phyloP scores from a whole-genome alignment of 495 filamentous ascomycete genomes.

The Cercophora samala region DNA sequence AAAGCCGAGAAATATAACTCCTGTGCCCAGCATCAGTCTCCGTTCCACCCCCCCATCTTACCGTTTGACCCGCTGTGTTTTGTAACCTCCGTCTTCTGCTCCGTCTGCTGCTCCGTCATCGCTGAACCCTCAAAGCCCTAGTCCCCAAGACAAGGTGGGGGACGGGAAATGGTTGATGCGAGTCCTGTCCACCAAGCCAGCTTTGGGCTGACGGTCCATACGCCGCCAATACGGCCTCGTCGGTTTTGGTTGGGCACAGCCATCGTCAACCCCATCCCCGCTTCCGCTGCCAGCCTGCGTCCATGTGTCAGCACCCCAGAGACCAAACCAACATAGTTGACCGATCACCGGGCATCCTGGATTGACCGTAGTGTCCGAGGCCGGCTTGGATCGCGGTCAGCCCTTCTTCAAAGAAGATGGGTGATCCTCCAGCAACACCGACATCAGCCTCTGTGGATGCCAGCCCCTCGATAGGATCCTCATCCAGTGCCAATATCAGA shows the following conservation, averaged over 20 bases:
- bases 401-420: conserved; percentile 17
- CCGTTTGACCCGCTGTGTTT: background rate
- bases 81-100: background rate
- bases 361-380: background rate
- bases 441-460: conserved; percentile 7
- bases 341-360: background rate
- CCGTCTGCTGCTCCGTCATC: background rate
- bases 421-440: conserved; percentile 19
- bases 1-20: background rate
- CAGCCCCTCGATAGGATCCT: conserved; percentile 7
- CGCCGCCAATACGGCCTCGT: conserved; percentile 6
- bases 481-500: conserved; percentile 23
- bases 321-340: background rate
- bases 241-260: background rate
- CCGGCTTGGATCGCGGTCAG: conserved; percentile 1
- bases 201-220: conserved; percentile 7
- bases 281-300: conserved; percentile 4
- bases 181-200: background rate
- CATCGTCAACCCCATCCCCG: background rate
- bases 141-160: background rate
- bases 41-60: background rate
- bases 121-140: background rate
- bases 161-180: conserved; percentile 7
- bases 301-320: conserved; percentile 4
- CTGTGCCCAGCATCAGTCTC: background rate